Evolutionary conservation across 2,329 filamentous ascomycete species (phyloP).

Genomic region (Fusarium oligoseptatum): DNA sequence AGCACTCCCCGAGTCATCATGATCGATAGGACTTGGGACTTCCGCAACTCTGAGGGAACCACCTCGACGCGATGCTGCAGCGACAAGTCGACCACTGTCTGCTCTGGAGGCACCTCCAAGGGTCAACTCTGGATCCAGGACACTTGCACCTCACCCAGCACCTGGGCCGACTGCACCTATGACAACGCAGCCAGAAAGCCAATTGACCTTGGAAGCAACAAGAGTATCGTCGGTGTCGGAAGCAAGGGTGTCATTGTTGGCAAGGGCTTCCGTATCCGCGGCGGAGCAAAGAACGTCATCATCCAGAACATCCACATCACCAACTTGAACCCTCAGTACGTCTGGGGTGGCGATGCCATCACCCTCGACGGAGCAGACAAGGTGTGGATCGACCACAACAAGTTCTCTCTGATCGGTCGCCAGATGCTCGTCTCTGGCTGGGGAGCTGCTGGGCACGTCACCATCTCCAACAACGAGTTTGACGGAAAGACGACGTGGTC

Average conservation of each 20-base stretch:
- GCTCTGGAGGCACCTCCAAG: constrained; percentile 22
- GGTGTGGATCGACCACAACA: constrained; percentile 65
- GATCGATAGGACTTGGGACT: constrained; percentile 68
- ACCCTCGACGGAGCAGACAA: constrained; percentile 60
- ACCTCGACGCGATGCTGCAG: constrained; percentile 67
- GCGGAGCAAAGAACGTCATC: constrained; percentile 66
- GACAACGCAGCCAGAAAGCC: constrained; percentile 64
- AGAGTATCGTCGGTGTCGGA: constrained; percentile 68
- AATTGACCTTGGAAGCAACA: constrained; percentile 68
- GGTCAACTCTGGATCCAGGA: constrained; percentile 46
- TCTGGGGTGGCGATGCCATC: constrained; percentile 71
- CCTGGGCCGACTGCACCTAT: constrained; percentile 58
- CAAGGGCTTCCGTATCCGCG: constrained; percentile 65
- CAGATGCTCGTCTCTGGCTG: constrained; percentile 71
- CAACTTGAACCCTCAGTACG: constrained; percentile 67
- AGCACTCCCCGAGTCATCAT: constrained; percentile 67
- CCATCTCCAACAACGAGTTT: constrained; percentile 70
- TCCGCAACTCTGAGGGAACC: constrained; percentile 66
- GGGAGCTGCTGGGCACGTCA: constrained; percentile 64
- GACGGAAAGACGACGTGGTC: constrained; percentile 67
- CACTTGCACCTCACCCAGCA: constrained; percentile 67
- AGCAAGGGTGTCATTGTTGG: constrained; percentile 67
- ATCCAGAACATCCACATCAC: constrained; percentile 70
- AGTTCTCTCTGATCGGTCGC: constrained; percentile 68
- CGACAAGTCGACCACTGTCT: constrained; percentile 56